Conservation (phyloP, 1,284 basidiomycete species). For the Veloboletus limbatus region DNA sequence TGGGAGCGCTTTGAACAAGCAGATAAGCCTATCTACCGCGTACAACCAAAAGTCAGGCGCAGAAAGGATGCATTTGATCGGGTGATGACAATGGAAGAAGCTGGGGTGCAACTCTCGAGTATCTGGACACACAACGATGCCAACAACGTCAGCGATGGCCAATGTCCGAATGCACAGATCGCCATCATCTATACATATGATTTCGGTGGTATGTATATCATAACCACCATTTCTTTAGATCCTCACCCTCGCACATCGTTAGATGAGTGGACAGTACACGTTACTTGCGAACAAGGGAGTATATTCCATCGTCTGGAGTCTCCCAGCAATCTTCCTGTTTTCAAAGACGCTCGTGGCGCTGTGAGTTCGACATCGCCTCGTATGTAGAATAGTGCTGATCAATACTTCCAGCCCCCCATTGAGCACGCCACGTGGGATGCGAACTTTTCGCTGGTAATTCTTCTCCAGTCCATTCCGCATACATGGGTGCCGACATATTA, state of each 20-base stretch:
- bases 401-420: constrained; percentile 19
- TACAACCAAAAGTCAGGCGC: constrained; percentile 10
- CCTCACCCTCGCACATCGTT: not conserved
- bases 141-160: constrained; percentile 29
- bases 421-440: constrained; percentile 13
- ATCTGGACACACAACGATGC: constrained; percentile 29
- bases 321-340: constrained; percentile 15
- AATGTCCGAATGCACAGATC: constrained; percentile 30
- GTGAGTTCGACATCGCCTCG: constrained; percentile 3
- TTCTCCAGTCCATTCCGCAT: not conserved
- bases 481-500: not conserved
- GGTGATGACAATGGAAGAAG: constrained; percentile 27
- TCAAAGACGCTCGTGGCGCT: constrained; percentile 21
- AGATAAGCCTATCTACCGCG: constrained; percentile 26
- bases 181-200: constrained; percentile 35
- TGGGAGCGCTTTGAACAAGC: constrained; percentile 20
- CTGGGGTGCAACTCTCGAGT: constrained; percentile 25
- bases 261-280: constrained; percentile 27
- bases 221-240: not conserved
- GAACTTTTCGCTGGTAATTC: constrained; percentile 1
- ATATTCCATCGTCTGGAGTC: constrained; percentile 12
- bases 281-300: constrained; percentile 16
- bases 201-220: constrained; percentile 11
- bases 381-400: not conserved
- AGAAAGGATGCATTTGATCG: constrained; percentile 12